Evolutionary conservation across 2,329 filamentous ascomycete genomes (phyloP), one percentile per base, ranked within the genome.

Genomic region (Pseudopyricularia cyperi): DNA sequence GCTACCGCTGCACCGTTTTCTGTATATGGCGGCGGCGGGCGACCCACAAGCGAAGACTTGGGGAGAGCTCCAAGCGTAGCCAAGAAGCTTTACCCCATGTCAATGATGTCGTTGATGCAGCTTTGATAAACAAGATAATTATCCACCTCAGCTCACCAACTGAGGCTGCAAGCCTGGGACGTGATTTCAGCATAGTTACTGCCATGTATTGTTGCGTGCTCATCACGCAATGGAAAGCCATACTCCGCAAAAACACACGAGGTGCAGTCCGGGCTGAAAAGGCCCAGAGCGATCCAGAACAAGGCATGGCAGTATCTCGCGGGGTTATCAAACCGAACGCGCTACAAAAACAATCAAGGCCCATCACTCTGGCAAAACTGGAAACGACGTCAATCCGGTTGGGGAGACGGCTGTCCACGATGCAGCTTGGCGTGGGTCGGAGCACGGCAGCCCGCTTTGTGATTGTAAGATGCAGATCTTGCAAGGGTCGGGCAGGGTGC

Each of bases 101-200:
- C 52, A 32, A 54, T 54, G 52, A 54, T 54, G 52, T 54, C 48
- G 42, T 54, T 24, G 46, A 52, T 24, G 39, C 39, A 24, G 19
- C 19, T 15, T 24, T 14, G 39, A 44, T 9, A 42, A 42, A 17
- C 17, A 44, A 44, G 24, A 24, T 24, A 42, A 11, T n/a, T 19
- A 42, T 19, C 8, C 19, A 11, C 19, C 5, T 8, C 1, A 7
- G 2, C 39, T 44, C 39, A 24, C 39, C 19, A 17, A 44, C 39
- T 22, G 28, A 30, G 28, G 28, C 9, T 30, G 28, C 28, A 30
- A 9, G 4, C 28, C 28, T 30, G 28, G n/a, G n/a, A 30, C 28
- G 5, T 30, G 28, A 30, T 30, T 30, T 9, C 28, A 9, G 28
- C 4, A 30, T 30, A n/a, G n/a, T n/a, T n/a, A 5, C 9, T 30